Evolutionary conservation across 2,329 filamentous ascomycete species (phyloP), one percentile per base, ranked within the genome.

Genomic region (Clonostachys chloroleuca): DNA sequence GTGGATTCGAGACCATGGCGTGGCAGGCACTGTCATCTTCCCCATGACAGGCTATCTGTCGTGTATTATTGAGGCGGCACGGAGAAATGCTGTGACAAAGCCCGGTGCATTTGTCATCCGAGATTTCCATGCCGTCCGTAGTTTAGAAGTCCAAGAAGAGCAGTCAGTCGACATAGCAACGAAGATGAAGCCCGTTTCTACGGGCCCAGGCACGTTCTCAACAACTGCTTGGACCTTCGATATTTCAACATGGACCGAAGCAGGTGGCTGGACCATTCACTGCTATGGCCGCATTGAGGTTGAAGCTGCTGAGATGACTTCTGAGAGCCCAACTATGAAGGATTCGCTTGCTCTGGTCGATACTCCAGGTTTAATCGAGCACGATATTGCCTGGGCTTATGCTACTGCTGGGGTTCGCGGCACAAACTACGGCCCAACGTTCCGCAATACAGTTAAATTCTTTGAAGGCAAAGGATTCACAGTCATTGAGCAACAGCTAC

Each of bases 1-100:
- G 9, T 77, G 76, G 49, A 64, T 72, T 34, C 57, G 70, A 46
- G 71, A 76, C 51, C 75, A 76, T 58, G 56, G 59, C 24, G 47
- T 57, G 43, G 70, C 51, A 59, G 17, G 53, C 6, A 33, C 37
- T 6, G 40, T 62, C 66, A 4, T 74, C 68, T 52, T 50, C 16
- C 50, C 50, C 20, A 40, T 51, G 14, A 48, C 51, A 7, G 51
- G 51, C 4, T 53, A 47, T 33, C 17, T 47, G 14, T 45, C 44
- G 18, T 39, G 49, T 12, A 47, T 47, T 14, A 37, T 51, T 8
- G 49, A 51, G 46, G 65, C 63, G 5, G 14, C 47, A n/a, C 46
- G 50, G 42, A 40, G 43, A 17, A 42, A 16, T 41, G 46, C 6
- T 46, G 37, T 35, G 33, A 39, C 36, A 18, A 39, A 39, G 36